Evolutionary conservation across 2,329 filamentous ascomycete genomes (phyloP), one percentile per base, ranked within the genome.

Genomic region (Penicillium vulpinum): DNA sequence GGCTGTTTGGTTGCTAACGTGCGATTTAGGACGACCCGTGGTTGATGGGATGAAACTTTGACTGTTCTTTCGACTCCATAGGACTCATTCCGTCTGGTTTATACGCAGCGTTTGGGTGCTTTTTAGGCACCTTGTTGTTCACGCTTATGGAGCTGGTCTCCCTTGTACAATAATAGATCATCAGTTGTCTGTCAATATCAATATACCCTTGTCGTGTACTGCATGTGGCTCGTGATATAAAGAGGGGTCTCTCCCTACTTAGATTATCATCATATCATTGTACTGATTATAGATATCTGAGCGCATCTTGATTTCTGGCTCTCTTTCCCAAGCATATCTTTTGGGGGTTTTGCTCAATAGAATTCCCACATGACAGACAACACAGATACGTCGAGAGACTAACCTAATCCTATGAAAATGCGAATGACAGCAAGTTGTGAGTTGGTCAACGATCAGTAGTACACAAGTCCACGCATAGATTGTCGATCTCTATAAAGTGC

Each of bases 1-100:
- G 29, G 5, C 29, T 44, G 48, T 33, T 51, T 53, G 41, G 44
- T 51, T 56, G 54, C 65, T 68, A 46, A 67, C 50, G 28, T 45
- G 29, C 21, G 11, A 54, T 56, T 35, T 46, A 70, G 69, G 49
- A 66, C 62, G 28, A 70, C 68, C n/a, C 66, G 67, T 43, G 67
- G 67, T 61, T 67, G 59, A 67, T 16, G 10, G 29, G 22, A 28
- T 41, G 13, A 31, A 46, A 39, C 28, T 51, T 38, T 51, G 31
- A 24, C 22, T 55, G 35, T 53, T 45, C 28, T 44, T 52, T 46
- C 40, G 39, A 54, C n/a, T 57, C 24, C 16, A 24, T 50, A 15
- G n/a, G 9, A 6, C 44, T 39, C 35, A 29, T 41, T 13, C 22
- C 24, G 2, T 53, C 15, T 39, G 18, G 15, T 15, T 8, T 31